Evolutionary conservation across 176 grass and related monocot species (phyloP).

Genomic region (Oropetium thomaeum): DNA sequence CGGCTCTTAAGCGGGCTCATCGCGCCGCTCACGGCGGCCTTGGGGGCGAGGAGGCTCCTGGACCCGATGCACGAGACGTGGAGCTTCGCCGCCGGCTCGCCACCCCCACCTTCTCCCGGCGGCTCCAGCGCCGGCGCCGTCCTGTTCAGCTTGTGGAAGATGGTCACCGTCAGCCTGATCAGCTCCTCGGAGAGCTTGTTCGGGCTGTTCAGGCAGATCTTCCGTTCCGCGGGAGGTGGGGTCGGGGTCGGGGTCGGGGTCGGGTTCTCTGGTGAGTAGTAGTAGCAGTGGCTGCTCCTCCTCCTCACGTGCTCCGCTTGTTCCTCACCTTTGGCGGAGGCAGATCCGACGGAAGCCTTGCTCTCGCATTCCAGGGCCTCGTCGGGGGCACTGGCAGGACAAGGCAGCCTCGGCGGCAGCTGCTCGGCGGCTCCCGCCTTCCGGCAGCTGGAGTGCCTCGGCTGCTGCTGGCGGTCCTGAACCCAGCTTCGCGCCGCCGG

Average conservation of each 20-base stretch:
- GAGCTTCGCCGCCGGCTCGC: constrained; percentile 35
- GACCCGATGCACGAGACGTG: constrained; percentile 70
- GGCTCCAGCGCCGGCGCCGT: background rate
- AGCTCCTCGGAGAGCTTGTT: constrained; percentile 84
- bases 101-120: constrained; percentile 18
- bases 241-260: background rate
- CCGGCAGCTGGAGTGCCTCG: constrained; percentile 29
- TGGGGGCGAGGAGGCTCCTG: constrained; percentile 50
- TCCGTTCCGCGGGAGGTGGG: background rate
- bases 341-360: constrained; percentile 49
- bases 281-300: constrained; percentile 47
- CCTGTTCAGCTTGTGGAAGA: constrained; percentile 77
- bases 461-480: constrained; percentile 28
- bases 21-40: constrained; percentile 12
- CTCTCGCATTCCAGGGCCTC: constrained; percentile 31
- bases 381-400: constrained; percentile 1
- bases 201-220: constrained; percentile 34
- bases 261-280: background rate
- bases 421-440: constrained; percentile 37
- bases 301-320: constrained; percentile 22
- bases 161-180: constrained; percentile 49
- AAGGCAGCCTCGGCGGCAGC: constrained; percentile 34
- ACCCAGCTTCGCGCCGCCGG: constrained; percentile 28
- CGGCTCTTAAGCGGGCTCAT: constrained; percentile 36
- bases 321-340: constrained; percentile 42